Evolutionary conservation across 225 moss, liverwort and hornwort genomes (phyloP), one percentile per base, ranked within the genome.

Genomic region (Bryoerythrophyllum caledonicum): DNA sequence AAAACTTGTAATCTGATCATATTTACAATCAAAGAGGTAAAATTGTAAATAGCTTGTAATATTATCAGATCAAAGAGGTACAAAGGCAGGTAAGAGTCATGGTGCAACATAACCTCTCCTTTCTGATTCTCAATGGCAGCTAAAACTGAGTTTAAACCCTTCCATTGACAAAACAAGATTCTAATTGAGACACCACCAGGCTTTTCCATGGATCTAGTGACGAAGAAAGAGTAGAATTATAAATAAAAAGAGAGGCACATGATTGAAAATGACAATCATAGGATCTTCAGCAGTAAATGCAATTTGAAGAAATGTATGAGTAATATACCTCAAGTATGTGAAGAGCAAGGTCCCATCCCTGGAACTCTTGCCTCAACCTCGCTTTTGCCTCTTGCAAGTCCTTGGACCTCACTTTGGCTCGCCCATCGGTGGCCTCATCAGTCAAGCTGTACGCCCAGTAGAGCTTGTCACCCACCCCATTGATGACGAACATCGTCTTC

Each of bases 401-500:
- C 60, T 71, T 21, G 10, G 86, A 89, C 74, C 89, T 68, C 73
- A 82, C 82, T 81, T 81, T 79, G n/a, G 88, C 79, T 60, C 86
- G 78, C 55, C 87, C 87, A 67, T 87, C 76, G 5, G 89, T 76
- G 69, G 77, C 66, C 27, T 78, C 87, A 67, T 89, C 87, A 63
- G 80, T 82, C 75, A 89, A 80, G 63, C 89, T 84, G 51, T 68
- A 84, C 26, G 84, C 89, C 89, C 87, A 89, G 54, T 89, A 89
- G 58, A 89, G 80, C 71, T 76, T 87, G 49, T 77, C 75, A 68
- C 72, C 65, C 74, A 87, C 86, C 49, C 86, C 80, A 57, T 86
- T 84, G 65, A 89, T 64, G 77, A 87, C 76, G 72, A 89, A 89
- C 71, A 89, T 83, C 37, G 87, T 84, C 73, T 75, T 82, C 51